Percentiles rank a stretch among this genome's conserved stretches.
These are phyloP conservation scores for Pythium sp. DNA, from an alignment of 352 stramenopile species.

Conservation along the genomic window DNA sequence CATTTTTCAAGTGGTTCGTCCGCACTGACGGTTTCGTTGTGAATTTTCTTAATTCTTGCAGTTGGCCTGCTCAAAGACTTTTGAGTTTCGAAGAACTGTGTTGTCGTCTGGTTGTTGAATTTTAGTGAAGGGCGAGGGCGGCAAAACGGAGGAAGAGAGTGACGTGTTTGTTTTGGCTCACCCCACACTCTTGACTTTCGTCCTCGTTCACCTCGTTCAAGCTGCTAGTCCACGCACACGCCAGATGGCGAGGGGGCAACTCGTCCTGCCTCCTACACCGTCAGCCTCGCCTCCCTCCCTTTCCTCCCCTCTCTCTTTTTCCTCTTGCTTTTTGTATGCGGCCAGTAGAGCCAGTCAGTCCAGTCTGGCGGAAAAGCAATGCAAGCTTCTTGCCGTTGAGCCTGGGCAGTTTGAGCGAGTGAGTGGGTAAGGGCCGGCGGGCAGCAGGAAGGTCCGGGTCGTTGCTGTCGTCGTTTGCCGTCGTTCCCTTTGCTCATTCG, in stretches of 20 bases:
- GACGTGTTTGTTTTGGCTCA: background rate
- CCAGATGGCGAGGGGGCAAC: slow-evolving; percentile 2
- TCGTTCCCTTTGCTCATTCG: slow-evolving; percentile 18
- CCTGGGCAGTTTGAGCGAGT: background rate
- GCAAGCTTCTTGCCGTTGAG: background rate
- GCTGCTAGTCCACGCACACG: background rate
- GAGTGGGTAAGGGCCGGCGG: background rate
- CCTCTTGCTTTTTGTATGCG: slow-evolving; percentile 1
- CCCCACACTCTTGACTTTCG: background rate
- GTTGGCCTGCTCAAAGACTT: background rate
- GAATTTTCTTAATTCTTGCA: background rate
- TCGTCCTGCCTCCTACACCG: background rate
- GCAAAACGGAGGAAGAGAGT: background rate
- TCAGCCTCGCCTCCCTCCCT: background rate
- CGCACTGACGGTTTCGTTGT: background rate
- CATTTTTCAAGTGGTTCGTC: slow-evolving; percentile 6
- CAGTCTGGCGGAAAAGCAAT: background rate
- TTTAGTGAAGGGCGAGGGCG: background rate
- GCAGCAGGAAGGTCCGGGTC: background rate
- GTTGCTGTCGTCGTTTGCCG: slow-evolving; percentile 1
- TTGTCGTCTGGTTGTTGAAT: slow-evolving; percentile 4
- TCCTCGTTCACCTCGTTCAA: background rate
- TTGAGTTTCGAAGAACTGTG: background rate
- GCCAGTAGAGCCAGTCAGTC: slow-evolving; percentile 1
- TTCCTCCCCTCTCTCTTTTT: background rate